Base-by-base conservation (phyloP, 805 yeast genomes). In the Komagataella ulmi region DNA sequence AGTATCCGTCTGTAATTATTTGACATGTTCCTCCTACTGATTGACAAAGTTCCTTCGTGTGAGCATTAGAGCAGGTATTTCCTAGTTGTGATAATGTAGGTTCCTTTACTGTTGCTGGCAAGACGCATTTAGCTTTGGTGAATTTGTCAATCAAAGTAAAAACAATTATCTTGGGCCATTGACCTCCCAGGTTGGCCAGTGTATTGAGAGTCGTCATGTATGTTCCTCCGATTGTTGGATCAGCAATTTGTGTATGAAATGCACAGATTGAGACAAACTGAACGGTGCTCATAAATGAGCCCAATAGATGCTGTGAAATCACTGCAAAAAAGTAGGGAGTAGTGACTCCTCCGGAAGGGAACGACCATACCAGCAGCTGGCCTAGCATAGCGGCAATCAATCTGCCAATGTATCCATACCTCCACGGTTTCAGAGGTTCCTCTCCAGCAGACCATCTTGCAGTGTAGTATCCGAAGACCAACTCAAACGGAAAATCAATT, bases 171-270 rank as follows among this genome's bases (percentile, higher is more conserved):
- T 88, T 75, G 1, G 99, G 99, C 99, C 99, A 93, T 47, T 95
- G 93, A 8, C 99, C 99, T 21, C 99, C 99, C 53, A 91, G 74
- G 64, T 93, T 93, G 46, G 95, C 81, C 49, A 93, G 72, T 0
- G 99, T 93, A 66, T 93, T 93, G 53, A 93, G 72, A 0, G 96
- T 83, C 0, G 99, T 93, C 98, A 93, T 91, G 65, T 93, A 93
- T 0, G 99, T 93, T 1, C 99, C 99, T 17, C 99, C 99, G 59
- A 93, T 87, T 17, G 81, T 68, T 0, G 99, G 98, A 63, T 93
- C 99, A 1, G 99, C 96, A 51, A 93, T 86, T 58, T 83, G 81
- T 2, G 97, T 91, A 67, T 91, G 97, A 73, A 93, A 93, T 0
- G 98, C 95, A 61, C 89, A 85, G 46, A 93, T 80, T 1, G 95